Percentiles rank a stretch among this genome's conserved stretches.
phyloP scores from a whole-genome alignment of 768 basidiomycete species.

The Leccinum disarticulatum region DNA sequence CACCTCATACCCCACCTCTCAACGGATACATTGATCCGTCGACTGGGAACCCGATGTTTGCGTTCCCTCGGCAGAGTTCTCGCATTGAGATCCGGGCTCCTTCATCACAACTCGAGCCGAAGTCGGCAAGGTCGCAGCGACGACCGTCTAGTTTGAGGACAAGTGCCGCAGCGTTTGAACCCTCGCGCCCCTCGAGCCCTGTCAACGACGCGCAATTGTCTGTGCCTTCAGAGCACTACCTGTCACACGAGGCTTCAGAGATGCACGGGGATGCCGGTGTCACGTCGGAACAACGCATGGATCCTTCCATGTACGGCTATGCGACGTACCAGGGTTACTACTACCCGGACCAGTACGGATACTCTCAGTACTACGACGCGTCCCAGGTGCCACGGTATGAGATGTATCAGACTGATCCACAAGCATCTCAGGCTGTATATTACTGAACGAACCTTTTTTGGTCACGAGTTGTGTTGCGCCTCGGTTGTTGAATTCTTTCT shows the following conservation, averaged over 20 bases:
- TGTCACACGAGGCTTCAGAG: slow-evolving; percentile 10
- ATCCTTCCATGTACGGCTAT: slow-evolving; percentile 51
- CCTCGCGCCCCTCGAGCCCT: slow-evolving; percentile 35
- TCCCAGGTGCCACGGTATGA: slow-evolving; percentile 66
- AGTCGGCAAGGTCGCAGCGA: slow-evolving; percentile 24
- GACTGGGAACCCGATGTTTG: slow-evolving; percentile 70
- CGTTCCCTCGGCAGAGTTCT: slow-evolving; percentile 68
- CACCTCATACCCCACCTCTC: slow-evolving; percentile 59
- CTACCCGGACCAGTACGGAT: slow-evolving; percentile 68
- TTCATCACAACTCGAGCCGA: slow-evolving; percentile 25
- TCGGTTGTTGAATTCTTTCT: slow-evolving; percentile 10
- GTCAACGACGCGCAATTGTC: slow-evolving; percentile 15
- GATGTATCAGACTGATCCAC: slow-evolving; percentile 56
- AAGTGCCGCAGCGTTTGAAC: slow-evolving; percentile 51
- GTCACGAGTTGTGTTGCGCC: slow-evolving; percentile 11
- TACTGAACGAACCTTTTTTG: slow-evolving; percentile 43
- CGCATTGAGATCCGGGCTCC: slow-evolving; percentile 77
- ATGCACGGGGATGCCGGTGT: slow-evolving; percentile 16
- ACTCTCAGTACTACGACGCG: slow-evolving; percentile 68
- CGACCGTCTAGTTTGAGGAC: slow-evolving; percentile 48
- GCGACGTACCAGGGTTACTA: slow-evolving; percentile 65
- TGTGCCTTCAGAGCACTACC: slow-evolving; percentile 16
- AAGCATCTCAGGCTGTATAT: slow-evolving; percentile 54
- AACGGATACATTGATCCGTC: slow-evolving; percentile 65
- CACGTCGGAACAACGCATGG: slow-evolving; percentile 30